Conservation (phyloP, 23 red algal genomes). For the Cyanidium caldarium region DNA sequence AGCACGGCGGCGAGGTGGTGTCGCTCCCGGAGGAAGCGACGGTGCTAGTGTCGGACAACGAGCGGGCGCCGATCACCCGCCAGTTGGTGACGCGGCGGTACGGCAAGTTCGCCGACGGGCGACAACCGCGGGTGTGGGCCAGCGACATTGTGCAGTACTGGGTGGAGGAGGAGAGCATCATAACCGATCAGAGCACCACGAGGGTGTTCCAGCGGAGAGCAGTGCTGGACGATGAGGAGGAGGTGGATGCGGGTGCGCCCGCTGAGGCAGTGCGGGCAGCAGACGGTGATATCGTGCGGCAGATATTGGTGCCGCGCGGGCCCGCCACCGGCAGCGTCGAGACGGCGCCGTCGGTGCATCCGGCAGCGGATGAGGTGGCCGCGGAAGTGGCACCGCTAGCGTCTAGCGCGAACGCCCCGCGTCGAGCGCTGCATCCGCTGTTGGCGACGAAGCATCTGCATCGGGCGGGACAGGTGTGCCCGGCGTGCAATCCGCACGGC, state of each 20-base stretch:
- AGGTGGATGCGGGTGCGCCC: too few relatives aligned
- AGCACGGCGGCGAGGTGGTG: neutral
- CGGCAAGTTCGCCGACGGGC: neutral
- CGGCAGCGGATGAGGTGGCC: too few relatives aligned
- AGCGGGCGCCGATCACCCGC: neutral
- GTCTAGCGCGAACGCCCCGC: too few relatives aligned
- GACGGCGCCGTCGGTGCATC: too few relatives aligned
- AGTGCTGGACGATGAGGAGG: too few relatives aligned
- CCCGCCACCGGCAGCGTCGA: too few relatives aligned
- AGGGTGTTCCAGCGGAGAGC: neutral
- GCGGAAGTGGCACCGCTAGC: too few relatives aligned
- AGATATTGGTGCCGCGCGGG: too few relatives aligned
- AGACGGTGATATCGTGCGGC: too few relatives aligned
- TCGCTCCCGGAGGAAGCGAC: neutral
- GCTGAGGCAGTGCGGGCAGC: too few relatives aligned
- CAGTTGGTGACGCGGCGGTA: neutral
- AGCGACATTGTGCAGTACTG: constrained; percentile 2
- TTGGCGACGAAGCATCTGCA: neutral
- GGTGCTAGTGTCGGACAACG: constrained; percentile 3
- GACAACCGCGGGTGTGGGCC: neutral
- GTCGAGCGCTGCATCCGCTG: too few relatives aligned
- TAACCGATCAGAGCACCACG: neutral
- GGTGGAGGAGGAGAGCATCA: neutral
- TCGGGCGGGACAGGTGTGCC: neutral
- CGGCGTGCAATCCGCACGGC: neutral